A percentile compares a stretch with the other conserved stretches of the same genome.
Conservation (phyloP, 495 filamentous ascomycete species). For the Neurospora africana region DNA sequence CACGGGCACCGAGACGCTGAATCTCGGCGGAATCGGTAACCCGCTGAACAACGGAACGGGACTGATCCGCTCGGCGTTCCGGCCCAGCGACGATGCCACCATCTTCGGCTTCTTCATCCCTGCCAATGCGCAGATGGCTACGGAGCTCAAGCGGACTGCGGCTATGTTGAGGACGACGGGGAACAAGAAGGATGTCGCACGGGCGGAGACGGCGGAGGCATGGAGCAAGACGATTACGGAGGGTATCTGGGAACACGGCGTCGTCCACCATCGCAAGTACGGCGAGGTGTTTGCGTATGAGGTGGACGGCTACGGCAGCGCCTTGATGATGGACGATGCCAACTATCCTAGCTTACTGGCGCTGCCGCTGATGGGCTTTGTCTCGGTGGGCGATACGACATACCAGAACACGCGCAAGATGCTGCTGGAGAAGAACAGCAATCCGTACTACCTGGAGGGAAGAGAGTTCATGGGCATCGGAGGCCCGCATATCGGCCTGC, state of each 20-base stretch:
- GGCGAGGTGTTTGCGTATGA: slow-evolving; percentile 94
- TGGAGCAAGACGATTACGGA: slow-evolving; percentile 59
- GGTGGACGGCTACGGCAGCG: slow-evolving; percentile 88
- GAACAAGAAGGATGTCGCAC: slow-evolving; percentile 28
- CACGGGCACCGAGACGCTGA: slow-evolving; percentile 83
- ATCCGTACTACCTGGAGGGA: slow-evolving; percentile 83
- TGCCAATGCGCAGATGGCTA: slow-evolving; percentile 89
- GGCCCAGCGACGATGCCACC: slow-evolving; percentile 96
- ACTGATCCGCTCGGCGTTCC: slow-evolving; percentile 82
- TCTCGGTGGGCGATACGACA: slow-evolving; percentile 49
- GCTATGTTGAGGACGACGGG: slow-evolving; percentile 52
- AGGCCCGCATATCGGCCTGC: slow-evolving; percentile 61
- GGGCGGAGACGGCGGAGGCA: slow-evolving; percentile 45
- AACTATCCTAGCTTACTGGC: slow-evolving; percentile 88
- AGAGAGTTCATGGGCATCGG: slow-evolving; percentile 80
- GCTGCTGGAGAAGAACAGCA: slow-evolving; percentile 66
- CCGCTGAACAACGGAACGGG: slow-evolving; percentile 77
- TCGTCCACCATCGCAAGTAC: slow-evolving; percentile 71
- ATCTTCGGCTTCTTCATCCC: slow-evolving; percentile 94
- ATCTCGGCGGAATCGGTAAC: slow-evolving; percentile 73
- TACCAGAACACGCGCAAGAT: slow-evolving; percentile 91
- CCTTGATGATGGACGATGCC: slow-evolving; percentile 93
- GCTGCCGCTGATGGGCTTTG: slow-evolving; percentile 78
- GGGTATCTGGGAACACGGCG: slow-evolving; percentile 81
- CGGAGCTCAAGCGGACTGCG: slow-evolving; percentile 73